Evolutionary conservation across 2,329 filamentous ascomycete species (phyloP).

Genomic region (Amphichorda felina): DNA sequence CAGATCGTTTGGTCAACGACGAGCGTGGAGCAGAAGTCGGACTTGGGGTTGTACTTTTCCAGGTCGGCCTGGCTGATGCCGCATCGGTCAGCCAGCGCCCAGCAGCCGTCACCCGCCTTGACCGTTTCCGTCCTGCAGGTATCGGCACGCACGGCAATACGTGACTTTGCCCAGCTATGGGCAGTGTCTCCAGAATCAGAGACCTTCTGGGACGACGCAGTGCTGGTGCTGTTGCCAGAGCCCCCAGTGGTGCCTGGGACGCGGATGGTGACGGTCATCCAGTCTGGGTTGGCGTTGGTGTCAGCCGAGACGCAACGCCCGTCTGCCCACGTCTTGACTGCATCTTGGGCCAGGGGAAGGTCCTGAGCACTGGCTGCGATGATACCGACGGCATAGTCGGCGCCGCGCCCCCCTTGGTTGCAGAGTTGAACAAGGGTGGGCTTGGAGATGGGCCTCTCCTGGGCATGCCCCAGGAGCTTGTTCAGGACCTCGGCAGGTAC

Average conservation of each 20-base stretch:
- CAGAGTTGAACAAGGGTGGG: slow-evolving; percentile 15
- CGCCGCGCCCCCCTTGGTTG: slow-evolving; percentile 9
- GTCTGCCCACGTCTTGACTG: slow-evolving; percentile 10
- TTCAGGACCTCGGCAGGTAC: slow-evolving; percentile 7
- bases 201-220: no score
- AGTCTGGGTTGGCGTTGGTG: slow-evolving; percentile 4
- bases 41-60: slow-evolving; percentile 15
- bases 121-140: slow-evolving; percentile 3
- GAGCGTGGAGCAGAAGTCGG: slow-evolving; percentile 11
- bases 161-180: slow-evolving; percentile 8
- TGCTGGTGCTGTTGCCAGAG: slow-evolving; percentile 6
- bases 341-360: slow-evolving; percentile 14
- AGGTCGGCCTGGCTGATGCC: slow-evolving; percentile 16
- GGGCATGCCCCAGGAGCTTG: slow-evolving; percentile 6
- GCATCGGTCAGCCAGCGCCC: slow-evolving; percentile 16
- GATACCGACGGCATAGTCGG: slow-evolving; percentile 16
- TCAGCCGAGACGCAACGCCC: slow-evolving; percentile 9
- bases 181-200: slow-evolving; percentile 3
- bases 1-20: slow-evolving; percentile 8
- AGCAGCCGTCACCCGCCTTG: slow-evolving; percentile 16
- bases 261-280: slow-evolving; percentile 8
- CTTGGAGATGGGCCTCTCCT: slow-evolving; percentile 5
- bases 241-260: slow-evolving; percentile 4
- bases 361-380: slow-evolving; percentile 11
- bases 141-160: slow-evolving; percentile 3